These are phyloP conservation scores for Sechiopsis laciniata DNA, from an alignment of 306 rosid species.

Conservation along the genomic window DNA sequence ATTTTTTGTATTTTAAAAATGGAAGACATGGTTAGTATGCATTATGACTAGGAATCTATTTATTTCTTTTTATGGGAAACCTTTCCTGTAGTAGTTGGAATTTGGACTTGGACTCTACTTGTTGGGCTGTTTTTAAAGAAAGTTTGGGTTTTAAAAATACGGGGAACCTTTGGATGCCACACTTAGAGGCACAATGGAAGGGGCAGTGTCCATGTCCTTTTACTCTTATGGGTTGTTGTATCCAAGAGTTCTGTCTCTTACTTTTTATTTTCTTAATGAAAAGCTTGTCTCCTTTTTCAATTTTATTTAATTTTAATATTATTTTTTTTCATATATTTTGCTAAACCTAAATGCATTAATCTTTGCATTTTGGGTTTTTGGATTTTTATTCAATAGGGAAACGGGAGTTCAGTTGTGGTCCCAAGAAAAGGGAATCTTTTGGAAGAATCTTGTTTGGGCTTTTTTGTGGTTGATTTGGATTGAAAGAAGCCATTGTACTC, in stretches of 20 bases:
- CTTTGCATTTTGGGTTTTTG: too few species aligned
- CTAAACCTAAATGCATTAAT: too few species aligned
- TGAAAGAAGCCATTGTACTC: too few species aligned
- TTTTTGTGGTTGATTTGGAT: background rate
- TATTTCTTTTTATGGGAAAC: background rate
- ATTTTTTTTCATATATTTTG: too few species aligned
- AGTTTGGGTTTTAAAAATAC: background rate
- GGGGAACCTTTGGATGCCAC: conserved; percentile 5
- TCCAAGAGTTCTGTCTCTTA: too few species aligned
- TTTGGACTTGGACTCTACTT: background rate
- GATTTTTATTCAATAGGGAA: too few species aligned
- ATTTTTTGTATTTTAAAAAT: background rate
- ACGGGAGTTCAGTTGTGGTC: too few species aligned
- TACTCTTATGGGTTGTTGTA: too few species aligned
- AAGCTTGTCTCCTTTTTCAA: too few species aligned
- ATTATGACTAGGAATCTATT: background rate
- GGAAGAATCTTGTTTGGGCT: background rate
- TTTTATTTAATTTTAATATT: too few species aligned
- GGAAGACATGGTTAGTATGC: background rate
- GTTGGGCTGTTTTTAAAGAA: background rate
- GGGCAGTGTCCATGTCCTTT: background rate
- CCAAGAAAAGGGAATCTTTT: too few species aligned
- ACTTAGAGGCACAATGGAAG: background rate
- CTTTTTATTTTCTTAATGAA: too few species aligned
- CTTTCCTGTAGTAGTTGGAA: background rate